These are phyloP conservation scores for Aeminium ludgeri DNA, from an alignment of 495 filamentous ascomycete species.

Conservation along the genomic window DNA sequence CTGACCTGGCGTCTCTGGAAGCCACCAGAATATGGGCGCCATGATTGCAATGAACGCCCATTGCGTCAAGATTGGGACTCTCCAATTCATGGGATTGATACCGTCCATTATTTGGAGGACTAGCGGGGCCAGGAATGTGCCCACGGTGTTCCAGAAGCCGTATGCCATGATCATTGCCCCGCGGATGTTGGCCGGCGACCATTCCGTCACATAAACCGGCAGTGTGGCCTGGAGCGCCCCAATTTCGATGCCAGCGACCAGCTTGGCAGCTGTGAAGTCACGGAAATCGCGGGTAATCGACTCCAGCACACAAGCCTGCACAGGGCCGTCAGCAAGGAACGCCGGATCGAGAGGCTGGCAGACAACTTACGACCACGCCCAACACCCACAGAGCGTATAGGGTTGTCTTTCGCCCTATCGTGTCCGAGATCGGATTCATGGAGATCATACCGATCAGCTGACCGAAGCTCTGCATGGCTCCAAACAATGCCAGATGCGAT, in stretches of 20 bases:
- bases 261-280: too few species aligned
- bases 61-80: neutral
- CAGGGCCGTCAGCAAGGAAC: too few species aligned
- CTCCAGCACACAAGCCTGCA: too few species aligned
- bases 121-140: neutral
- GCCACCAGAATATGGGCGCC: neutral
- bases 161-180: neutral
- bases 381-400: neutral
- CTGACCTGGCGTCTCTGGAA: neutral
- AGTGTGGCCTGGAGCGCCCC: neutral
- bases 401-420: neutral
- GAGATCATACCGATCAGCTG: neutral
- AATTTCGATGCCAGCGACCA: too few species aligned
- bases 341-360: neutral
- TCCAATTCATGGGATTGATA: neutral
- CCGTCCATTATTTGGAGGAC: neutral
- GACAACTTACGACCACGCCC: neutral
- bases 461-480: neutral
- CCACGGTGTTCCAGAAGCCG: neutral
- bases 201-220: neutral
- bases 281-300: too few species aligned
- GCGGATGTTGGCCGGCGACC: neutral
- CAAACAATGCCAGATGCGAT: neutral
- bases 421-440: neutral
- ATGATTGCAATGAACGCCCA: neutral